Percentiles rank a stretch among this genome's conserved stretches.
These are phyloP conservation scores for Mallotus japonicus DNA, from an alignment of 441 rosid genomes.

Conservation along the genomic window DNA sequence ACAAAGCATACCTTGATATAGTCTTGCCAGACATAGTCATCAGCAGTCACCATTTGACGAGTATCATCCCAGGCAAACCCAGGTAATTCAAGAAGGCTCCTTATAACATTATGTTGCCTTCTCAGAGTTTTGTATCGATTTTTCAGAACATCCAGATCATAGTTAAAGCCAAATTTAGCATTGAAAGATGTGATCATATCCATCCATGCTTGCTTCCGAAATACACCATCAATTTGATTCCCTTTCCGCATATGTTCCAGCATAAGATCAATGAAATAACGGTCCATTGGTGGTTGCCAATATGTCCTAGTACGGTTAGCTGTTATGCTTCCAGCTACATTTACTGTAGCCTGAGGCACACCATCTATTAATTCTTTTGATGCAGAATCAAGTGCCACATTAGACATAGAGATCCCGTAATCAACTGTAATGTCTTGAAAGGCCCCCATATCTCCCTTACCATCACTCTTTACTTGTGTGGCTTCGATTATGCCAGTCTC, in stretches of 20 bases:
- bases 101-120: constrained; percentile 67
- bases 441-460: constrained; percentile 34
- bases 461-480: constrained; percentile 22
- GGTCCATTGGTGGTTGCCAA: constrained; percentile 91
- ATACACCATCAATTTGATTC: constrained; percentile 71
- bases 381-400: constrained; percentile 30
- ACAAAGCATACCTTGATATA: constrained; percentile 45
- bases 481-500: constrained; percentile 25
- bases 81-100: constrained; percentile 58
- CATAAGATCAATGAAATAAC: constrained; percentile 75
- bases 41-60: constrained; percentile 77
- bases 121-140: constrained; percentile 79
- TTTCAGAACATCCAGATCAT: constrained; percentile 68
- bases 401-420: constrained; percentile 33
- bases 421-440: constrained; percentile 31
- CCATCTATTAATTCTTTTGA: constrained; percentile 35
- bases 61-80: constrained; percentile 79
- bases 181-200: constrained; percentile 71
- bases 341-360: constrained; percentile 19
- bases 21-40: constrained; percentile 79
- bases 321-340: constrained; percentile 21
- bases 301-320: constrained; percentile 55
- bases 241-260: constrained; percentile 67
- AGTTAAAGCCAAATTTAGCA: constrained; percentile 57
- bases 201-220: constrained; percentile 71